Base-by-base conservation (phyloP, 306 rosid genomes). In the Acmispon strigosus region DNA sequence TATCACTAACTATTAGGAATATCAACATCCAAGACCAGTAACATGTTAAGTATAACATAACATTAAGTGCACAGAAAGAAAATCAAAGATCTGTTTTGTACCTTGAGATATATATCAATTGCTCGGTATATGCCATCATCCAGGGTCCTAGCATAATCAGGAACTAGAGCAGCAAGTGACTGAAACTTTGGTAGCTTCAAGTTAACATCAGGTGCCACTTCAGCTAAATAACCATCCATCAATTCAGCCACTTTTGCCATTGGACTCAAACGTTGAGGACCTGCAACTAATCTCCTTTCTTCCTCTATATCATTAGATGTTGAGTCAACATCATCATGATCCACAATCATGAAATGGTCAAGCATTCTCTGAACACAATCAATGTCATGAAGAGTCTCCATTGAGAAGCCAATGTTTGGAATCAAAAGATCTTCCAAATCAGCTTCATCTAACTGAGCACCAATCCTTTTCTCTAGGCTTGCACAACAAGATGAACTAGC, bases 301-400 rank as follows among this genome's bases (percentile, higher is more conserved):
- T 90, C 92, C 20, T 76, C 84, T 3, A 82, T 57, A 32, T 73
- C 80, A 61, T 66, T 86, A 4, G 86, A 80, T 47, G 75, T 59
- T 61, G 73, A 79, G 61, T 85, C 87, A 44, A 56, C 47, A n/a
- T 72, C 64, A 60, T 83, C 87, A 3, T 72, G 82, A 24, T 88
- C 90, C 6, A 72, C 64, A 10, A 81, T 41, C 85, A 90, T 85
- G 87, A 90, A 93, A 73, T 93, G 86, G 64, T 93, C 96, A 12
- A 93, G 93, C 80, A 93, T 93, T 62, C 96, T 83, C 52, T 93
- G 96, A 53, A 93, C 65, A 68, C 98, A 90, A 47, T 93, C 98
- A 62, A 87, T 58, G 62, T 93, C 96, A 72, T 90, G 92, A 36
- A 93, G 84, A 15, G 98, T 90, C 82, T 93, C 96, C 68, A 85